Percentiles rank a stretch among this genome's conserved stretches.
These are phyloP conservation scores for Carex arenaria DNA, from an alignment of 202 grass and related monocot genomes.

Conservation along the genomic window DNA sequence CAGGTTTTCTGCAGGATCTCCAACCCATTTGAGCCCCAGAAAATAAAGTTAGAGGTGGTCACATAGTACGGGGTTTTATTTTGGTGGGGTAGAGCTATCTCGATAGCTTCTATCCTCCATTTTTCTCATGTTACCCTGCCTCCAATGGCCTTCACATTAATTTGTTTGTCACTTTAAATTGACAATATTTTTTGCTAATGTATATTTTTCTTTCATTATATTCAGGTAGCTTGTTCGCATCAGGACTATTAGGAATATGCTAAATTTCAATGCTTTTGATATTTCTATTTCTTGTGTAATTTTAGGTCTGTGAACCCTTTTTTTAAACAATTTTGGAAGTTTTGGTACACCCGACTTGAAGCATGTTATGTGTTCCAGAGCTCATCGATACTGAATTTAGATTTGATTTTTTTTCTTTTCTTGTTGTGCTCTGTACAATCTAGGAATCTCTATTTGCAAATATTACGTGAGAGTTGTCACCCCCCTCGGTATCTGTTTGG, in stretches of 20 bases:
- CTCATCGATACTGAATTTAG: too few relatives aligned
- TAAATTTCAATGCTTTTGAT: slow-evolving; percentile 1
- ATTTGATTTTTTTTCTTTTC: too few relatives aligned
- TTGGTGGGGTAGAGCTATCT: slow-evolving; percentile 9
- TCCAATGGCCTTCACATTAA: slow-evolving; percentile 60
- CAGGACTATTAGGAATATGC: background rate
- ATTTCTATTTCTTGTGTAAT: background rate
- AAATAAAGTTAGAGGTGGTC: slow-evolving; percentile 25
- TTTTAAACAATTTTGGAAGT: background rate
- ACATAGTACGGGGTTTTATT: slow-evolving; percentile 73
- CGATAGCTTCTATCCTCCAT: slow-evolving; percentile 13
- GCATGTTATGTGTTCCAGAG: too few relatives aligned
- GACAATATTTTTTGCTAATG: background rate
- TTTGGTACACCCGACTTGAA: background rate
- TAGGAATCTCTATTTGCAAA: too few relatives aligned
- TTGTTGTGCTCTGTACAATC: too few relatives aligned
- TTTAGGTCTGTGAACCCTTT: background rate
- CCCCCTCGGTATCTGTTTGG: too few relatives aligned
- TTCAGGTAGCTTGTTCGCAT: slow-evolving; percentile 4
- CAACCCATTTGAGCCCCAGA: slow-evolving; percentile 44
- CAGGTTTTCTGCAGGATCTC: slow-evolving; percentile 92
- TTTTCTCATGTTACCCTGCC: slow-evolving; percentile 47
- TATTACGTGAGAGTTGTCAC: too few relatives aligned
- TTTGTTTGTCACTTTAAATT: background rate
- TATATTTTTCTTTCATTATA: background rate